Percentiles rank a stretch among this genome's conserved stretches.
Evolutionary conservation across 2,329 filamentous ascomycete species (phyloP).

Genomic region (Epichloe aotearoae): DNA sequence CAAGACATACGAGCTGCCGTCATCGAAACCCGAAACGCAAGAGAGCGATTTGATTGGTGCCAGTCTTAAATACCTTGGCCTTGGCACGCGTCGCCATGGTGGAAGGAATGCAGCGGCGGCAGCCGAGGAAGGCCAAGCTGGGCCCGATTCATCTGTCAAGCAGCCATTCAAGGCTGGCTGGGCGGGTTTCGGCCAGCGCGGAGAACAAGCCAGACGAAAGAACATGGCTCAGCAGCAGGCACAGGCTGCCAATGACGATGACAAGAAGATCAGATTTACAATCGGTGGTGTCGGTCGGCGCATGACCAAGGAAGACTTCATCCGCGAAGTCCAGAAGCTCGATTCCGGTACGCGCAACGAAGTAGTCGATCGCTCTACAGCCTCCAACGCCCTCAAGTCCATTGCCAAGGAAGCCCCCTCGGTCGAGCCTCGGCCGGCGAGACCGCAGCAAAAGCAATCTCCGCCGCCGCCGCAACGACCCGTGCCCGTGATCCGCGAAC

Average conservation of each 20-base stretch:
- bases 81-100: conserved; percentile 30
- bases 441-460: background rate
- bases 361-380: conserved; percentile 37
- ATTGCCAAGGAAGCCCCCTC: conserved; percentile 30
- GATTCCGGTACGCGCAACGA: conserved; percentile 50
- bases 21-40: conserved; percentile 31
- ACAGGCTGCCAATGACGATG: conserved; percentile 34
- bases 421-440: conserved; percentile 3
- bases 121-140: conserved; percentile 18
- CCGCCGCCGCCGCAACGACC: background rate
- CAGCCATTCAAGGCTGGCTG: conserved; percentile 34
- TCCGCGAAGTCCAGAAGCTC: conserved; percentile 58
- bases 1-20: conserved; percentile 66
- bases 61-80: conserved; percentile 41
- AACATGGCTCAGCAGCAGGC: conserved; percentile 28
- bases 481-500: conserved; percentile 12
- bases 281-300: conserved; percentile 59
- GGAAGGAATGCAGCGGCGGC: conserved; percentile 21
- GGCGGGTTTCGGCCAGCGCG: conserved; percentile 30
- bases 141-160: conserved; percentile 22
- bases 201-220: conserved; percentile 24
- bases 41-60: conserved; percentile 27
- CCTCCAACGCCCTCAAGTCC: conserved; percentile 34
- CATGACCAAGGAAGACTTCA: conserved; percentile 72
- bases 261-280: conserved; percentile 61